Conservation (phyloP, 345 rosid genomes). For the Geranium rotundifolium region DNA sequence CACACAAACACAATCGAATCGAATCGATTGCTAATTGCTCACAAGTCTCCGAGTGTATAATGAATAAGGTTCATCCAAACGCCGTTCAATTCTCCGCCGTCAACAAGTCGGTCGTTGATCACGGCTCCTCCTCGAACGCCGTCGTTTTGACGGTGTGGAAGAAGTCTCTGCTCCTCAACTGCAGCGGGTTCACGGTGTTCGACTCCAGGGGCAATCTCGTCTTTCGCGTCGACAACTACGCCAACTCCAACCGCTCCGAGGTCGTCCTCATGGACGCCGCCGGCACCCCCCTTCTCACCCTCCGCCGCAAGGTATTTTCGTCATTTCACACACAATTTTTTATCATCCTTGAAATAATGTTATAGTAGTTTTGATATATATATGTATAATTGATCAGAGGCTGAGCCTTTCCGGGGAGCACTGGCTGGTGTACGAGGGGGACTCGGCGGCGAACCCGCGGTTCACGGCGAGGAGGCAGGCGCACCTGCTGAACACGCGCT, state of each 20-base stretch:
- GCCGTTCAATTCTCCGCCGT: not conserved
- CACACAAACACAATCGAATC: not conserved
- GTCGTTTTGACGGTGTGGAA: conserved; percentile 74
- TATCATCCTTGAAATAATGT: too few relatives aligned
- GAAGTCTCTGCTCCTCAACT: conserved; percentile 85
- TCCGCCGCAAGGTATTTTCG: conserved; percentile 64
- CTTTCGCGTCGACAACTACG: conserved; percentile 83
- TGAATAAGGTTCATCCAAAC: conserved; percentile 78
- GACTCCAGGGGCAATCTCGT: conserved; percentile 63
- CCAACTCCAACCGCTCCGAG: conserved; percentile 37
- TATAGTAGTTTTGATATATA: too few relatives aligned
- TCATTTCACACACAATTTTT: too few relatives aligned
- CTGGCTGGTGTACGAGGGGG: conserved; percentile 84
- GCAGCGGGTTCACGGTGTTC: conserved; percentile 87
- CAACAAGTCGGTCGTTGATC: conserved; percentile 3
- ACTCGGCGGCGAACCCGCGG: conserved; percentile 38
- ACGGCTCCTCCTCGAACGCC: conserved; percentile 10
- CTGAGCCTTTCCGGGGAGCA: conserved; percentile 49
- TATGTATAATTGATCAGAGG: conserved; percentile 46
- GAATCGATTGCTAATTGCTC: too few relatives aligned
- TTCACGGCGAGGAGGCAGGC: conserved; percentile 45
- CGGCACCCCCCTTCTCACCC: conserved; percentile 80
- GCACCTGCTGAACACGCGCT: conserved; percentile 31
- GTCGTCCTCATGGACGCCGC: conserved; percentile 84
- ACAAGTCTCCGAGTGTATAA: conserved; percentile 7